phyloP scores from a whole-genome alignment of 306 rosid species.

The Gastrolobium villosum region DNA sequence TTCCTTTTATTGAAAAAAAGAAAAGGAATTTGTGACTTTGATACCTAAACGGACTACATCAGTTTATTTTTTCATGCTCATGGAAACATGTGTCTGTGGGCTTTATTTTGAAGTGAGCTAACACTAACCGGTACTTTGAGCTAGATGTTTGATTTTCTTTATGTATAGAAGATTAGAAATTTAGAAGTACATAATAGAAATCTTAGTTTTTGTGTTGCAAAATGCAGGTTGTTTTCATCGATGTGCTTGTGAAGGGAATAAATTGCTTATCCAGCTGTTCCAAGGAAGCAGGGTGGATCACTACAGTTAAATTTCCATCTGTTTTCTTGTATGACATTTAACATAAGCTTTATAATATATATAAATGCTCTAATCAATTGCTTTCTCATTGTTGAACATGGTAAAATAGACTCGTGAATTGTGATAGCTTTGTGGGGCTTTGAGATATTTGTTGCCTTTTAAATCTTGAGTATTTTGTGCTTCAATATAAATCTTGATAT shows the following conservation, averaged over 20 bases:
- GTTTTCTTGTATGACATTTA: slow-evolving; percentile 40
- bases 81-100: neutral
- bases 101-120: neutral
- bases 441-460: slow-evolving; percentile 35
- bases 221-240: slow-evolving; percentile 47
- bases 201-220: slow-evolving; percentile 11
- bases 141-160: slow-evolving; percentile 12
- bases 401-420: slow-evolving; percentile 30
- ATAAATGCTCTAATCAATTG: slow-evolving; percentile 8
- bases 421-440: slow-evolving; percentile 24
- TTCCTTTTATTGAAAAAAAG: neutral
- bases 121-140: neutral
- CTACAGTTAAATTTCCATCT: slow-evolving; percentile 11
- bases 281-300: slow-evolving; percentile 30
- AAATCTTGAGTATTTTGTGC: slow-evolving; percentile 23
- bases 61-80: neutral
- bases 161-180: neutral
- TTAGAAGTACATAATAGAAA: neutral
- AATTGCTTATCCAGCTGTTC: slow-evolving; percentile 33
- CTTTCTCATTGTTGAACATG: slow-evolving; percentile 33
- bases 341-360: slow-evolving; percentile 18
- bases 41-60: neutral
- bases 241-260: slow-evolving; percentile 45
- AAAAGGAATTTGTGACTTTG: neutral
- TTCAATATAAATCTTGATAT: neutral